Evolutionary conservation across 805 yeast genomes (phyloP).

Genomic region (Candida pseudofarinosa): DNA sequence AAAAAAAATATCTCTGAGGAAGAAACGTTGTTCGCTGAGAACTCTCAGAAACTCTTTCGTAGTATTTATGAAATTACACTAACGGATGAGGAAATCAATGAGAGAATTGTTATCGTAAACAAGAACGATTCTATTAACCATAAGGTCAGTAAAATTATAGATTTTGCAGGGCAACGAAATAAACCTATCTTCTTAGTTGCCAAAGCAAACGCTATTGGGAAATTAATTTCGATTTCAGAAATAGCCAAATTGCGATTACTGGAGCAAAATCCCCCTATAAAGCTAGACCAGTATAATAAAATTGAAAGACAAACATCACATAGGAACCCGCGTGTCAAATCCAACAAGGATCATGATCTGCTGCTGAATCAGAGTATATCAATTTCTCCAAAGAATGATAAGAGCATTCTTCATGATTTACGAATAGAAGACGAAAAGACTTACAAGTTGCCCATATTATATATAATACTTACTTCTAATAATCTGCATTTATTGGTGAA

Average conservation of each 20-base stretch:
- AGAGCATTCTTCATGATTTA: not conserved
- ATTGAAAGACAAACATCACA: constrained; percentile 4
- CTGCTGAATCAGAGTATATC: not conserved
- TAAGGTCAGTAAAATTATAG: constrained; percentile 9
- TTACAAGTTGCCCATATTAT: constrained; percentile 10
- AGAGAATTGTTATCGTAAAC: constrained; percentile 5
- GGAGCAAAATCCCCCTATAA: not conserved
- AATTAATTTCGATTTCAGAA: constrained; percentile 4
- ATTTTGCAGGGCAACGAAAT: constrained; percentile 1
- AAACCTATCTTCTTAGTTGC: constrained; percentile 8
- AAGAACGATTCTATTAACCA: constrained; percentile 18
- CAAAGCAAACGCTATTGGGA: constrained; percentile 11
- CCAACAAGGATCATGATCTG: not conserved
- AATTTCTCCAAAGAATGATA: not conserved
- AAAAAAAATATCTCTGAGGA: not conserved
- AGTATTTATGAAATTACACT: too few species aligned
- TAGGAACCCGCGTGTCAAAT: not conserved
- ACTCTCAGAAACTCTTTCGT: not conserved
- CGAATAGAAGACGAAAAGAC: constrained; percentile 8
- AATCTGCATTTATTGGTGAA: not conserved
- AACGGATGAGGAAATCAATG: not conserved
- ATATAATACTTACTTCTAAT: constrained; percentile 4
- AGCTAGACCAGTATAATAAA: constrained; percentile 13
- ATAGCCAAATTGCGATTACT: not conserved
- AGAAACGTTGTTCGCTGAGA: not conserved